phyloP scores from a whole-genome alignment of 2,329 filamentous ascomycete genomes.

The Tetracladium maxilliforme region DNA sequence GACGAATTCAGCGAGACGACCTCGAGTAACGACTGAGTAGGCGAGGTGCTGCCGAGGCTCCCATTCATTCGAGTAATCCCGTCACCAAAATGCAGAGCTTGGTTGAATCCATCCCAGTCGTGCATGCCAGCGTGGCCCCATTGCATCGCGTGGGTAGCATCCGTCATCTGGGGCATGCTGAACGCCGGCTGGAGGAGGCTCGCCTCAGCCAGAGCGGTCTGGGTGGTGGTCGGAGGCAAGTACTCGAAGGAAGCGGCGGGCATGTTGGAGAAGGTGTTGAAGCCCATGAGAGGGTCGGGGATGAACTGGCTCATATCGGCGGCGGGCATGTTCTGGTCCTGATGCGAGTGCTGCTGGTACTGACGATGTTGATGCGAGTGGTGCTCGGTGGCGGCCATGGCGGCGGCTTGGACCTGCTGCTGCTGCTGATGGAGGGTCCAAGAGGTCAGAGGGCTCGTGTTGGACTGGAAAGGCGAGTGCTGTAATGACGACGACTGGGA shows the following conservation, averaged over 20 bases:
- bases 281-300: conserved; percentile 41
- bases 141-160: conserved; percentile 35
- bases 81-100: conserved; percentile 40
- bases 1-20: conserved; percentile 70
- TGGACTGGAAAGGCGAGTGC: too few species aligned
- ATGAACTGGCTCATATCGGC: conserved; percentile 37
- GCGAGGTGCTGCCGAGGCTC: conserved; percentile 48
- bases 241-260: conserved; percentile 34
- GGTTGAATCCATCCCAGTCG: conserved; percentile 69
- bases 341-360: conserved; percentile 15
- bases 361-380: conserved; percentile 9
- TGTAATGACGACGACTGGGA: too few species aligned
- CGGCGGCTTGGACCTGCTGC: too few species aligned
- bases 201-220: conserved; percentile 47
- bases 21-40: conserved; percentile 70
- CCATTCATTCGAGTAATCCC: too few species aligned
- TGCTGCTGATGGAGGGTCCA: too few species aligned
- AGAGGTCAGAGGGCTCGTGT: too few species aligned
- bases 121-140: conserved; percentile 50
- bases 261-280: too few species aligned
- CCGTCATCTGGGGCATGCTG: conserved; percentile 38
- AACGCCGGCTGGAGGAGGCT: conserved; percentile 42
- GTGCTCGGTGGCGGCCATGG: too few species aligned
- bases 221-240: conserved; percentile 41
- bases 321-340: conserved; percentile 19